phyloP scores from a whole-genome alignment of 768 basidiomycete genomes.

The Termitomyces sp. region DNA sequence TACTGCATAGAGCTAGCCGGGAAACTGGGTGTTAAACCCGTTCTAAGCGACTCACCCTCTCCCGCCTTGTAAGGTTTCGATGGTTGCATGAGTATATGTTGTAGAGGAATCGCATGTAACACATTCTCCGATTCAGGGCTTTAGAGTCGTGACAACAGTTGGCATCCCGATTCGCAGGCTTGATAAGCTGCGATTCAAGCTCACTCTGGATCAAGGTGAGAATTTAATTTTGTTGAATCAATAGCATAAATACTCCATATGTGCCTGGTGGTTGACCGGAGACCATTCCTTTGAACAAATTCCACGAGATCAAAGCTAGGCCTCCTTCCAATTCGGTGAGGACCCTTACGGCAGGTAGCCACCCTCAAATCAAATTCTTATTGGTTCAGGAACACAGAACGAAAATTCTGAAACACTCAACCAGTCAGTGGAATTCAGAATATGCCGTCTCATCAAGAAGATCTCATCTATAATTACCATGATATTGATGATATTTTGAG shows the following conservation, averaged over 20 bases:
- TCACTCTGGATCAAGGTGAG: not conserved
- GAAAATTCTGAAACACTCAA: not conserved
- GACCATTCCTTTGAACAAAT: not conserved
- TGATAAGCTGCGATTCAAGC: not conserved
- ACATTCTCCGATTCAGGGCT: not conserved
- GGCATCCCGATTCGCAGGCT: not conserved
- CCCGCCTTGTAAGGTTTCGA: not conserved
- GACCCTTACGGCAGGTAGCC: not conserved
- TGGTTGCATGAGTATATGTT: not conserved
- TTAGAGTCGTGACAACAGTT: not conserved
- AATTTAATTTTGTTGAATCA: not conserved
- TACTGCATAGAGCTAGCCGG: too few relatives aligned
- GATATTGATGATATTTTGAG: not conserved
- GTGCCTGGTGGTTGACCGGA: not conserved
- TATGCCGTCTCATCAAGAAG: not conserved
- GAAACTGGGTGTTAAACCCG: too few relatives aligned
- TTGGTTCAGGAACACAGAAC: not conserved
- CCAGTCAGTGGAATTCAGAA: not conserved
- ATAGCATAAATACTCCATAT: not conserved
- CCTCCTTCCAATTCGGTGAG: not conserved
- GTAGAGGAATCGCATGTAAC: slow-evolving; percentile 1
- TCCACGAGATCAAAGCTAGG: not conserved
- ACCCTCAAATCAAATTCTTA: not conserved
- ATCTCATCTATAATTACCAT: not conserved
- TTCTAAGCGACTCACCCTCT: not conserved